Conservation (phyloP, 176 grass and related monocot species). For the Leersia perrieri region DNA sequence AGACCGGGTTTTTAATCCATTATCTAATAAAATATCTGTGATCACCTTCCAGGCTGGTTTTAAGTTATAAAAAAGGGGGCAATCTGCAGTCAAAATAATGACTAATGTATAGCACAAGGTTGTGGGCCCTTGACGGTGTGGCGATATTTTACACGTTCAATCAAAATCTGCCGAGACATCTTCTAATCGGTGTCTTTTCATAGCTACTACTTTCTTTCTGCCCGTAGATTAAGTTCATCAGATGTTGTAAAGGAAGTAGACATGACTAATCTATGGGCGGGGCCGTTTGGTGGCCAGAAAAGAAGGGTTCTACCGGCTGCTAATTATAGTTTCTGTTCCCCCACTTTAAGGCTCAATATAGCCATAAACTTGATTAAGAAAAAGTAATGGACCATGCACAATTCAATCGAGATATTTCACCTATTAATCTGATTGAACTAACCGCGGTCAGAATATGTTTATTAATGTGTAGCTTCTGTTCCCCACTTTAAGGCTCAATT, state of each 20-base stretch:
- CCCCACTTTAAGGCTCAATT: background rate
- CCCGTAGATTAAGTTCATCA: background rate
- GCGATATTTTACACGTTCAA: background rate
- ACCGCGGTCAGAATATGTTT: constrained; percentile 4
- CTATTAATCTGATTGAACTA: background rate
- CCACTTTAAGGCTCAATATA: background rate
- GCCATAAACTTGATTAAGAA: background rate
- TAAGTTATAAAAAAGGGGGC: background rate
- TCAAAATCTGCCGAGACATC: background rate
- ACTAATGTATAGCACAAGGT: background rate
- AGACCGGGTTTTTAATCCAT: no score
- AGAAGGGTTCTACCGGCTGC: background rate
- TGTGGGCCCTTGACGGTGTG: background rate
- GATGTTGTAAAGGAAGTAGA: constrained; percentile 1
- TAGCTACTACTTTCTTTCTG: background rate
- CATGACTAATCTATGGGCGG: constrained; percentile 1
- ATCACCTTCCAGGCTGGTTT: background rate
- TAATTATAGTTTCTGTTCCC: constrained; percentile 4
- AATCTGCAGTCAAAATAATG: background rate
- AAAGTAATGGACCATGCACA: background rate
- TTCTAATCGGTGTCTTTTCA: background rate
- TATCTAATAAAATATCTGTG: no score
- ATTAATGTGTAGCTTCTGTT: constrained; percentile 19
- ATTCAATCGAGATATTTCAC: background rate
- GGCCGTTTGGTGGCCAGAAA: constrained; percentile 18